Evolutionary conservation across 371 early-diverging fungal genomes (phyloP), one percentile per base, ranked within the genome.

Genomic region (Mucor lusitanicus): DNA sequence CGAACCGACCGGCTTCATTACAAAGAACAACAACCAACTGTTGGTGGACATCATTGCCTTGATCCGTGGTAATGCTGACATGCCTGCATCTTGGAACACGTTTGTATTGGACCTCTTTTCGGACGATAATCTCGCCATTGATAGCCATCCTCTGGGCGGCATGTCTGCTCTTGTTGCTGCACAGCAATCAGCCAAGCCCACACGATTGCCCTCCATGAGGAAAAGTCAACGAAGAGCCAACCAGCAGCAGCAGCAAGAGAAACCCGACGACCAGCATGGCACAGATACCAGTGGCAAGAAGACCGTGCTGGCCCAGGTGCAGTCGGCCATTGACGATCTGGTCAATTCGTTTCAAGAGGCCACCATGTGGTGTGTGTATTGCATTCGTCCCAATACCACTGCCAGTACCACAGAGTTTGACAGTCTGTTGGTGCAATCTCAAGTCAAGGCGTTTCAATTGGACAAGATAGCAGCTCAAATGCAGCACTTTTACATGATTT

Each of bases 361-460:
- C 0, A 86, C 86, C 30, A 80, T 92, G 11, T 96, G 95, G 96
- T 91, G 89, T 70, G 74, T 95, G 44, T 79, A 91, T 71, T 93
- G 93, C 78, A 72, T 97, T 50, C 82, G 84, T 23, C 89, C 92
- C 2, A 88, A 90, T 68, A 86, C 87, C 57, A 76, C 84, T 5
- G 80, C 79, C 59, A 78, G 78, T 70, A 71, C 84, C 33, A 72
- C 75, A n/a, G 63, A 70, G 35, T 86, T 88, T 73, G 90, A 91
- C 65, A 66, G 67, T 27, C 74, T 73, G 19, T 62, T 73, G n/a
- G 79, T 93, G 7, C 63, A 78, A 61, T 65, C 81, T 25, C 92
- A 93, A 75, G 75, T 92, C 2, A 59, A 75, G 2, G 70, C 71
- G 6, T 83, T 76, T 57, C 84, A 82, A 42, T 32, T 93, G 15